Evolutionary conservation across 2,329 filamentous ascomycete genomes (phyloP).

Genomic region (Aspergillus sp.): DNA sequence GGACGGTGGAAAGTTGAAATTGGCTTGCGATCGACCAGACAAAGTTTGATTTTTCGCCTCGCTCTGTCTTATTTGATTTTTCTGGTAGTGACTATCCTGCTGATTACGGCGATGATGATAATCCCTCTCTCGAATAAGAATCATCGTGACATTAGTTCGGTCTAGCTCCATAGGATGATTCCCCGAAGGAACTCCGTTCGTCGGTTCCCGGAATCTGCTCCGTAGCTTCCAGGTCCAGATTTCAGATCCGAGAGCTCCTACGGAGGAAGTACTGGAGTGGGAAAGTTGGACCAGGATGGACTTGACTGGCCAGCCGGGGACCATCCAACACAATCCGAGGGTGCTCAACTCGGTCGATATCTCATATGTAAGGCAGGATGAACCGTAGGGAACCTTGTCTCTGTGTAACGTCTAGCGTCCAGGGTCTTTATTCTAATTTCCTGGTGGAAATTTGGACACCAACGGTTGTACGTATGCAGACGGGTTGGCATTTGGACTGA

Average conservation of each 20-base stretch:
- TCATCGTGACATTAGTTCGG: background rate
- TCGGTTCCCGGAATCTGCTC: background rate
- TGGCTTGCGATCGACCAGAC: background rate
- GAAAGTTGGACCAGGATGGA: background rate
- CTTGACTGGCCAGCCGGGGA: background rate
- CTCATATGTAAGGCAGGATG: background rate
- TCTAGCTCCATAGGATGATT: background rate
- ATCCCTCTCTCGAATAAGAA: background rate
- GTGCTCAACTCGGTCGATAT: background rate
- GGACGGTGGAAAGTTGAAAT: conserved; percentile 5
- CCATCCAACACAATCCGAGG: background rate
- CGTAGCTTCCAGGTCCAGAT: background rate
- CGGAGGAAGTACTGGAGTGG: background rate
- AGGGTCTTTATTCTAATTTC: background rate
- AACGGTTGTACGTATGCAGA: background rate
- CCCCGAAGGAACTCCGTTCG: background rate
- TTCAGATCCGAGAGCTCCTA: background rate
- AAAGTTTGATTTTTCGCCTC: background rate
- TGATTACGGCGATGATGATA: background rate
- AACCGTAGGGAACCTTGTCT: background rate
- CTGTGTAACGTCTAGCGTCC: background rate
- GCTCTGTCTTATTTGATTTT: background rate
- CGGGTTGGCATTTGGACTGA: conserved; percentile 3
- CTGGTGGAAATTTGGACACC: background rate
- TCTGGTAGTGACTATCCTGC: background rate